Percentiles rank a stretch among this genome's conserved stretches.
Conservation (phyloP, 148 eudicot species). For the Drosera capensis region DNA sequence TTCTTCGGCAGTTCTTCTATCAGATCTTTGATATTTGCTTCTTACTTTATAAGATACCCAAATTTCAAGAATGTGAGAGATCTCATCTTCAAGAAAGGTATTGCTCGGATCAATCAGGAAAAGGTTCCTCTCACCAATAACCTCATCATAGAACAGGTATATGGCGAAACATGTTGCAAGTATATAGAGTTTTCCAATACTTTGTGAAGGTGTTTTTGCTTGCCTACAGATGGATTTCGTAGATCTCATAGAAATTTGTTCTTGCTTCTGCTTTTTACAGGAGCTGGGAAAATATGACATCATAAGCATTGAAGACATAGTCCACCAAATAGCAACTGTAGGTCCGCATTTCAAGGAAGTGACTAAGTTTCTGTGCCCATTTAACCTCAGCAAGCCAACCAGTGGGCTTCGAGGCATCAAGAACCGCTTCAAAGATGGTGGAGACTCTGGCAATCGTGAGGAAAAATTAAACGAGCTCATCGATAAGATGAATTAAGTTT, state of each 20-base stretch:
- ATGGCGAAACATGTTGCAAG: background rate
- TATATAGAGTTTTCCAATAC: no score
- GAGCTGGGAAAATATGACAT: slow-evolving; percentile 49
- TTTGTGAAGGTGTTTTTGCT: no score
- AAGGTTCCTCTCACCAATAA: slow-evolving; percentile 69
- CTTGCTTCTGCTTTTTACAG: slow-evolving; percentile 16
- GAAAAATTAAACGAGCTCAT: slow-evolving; percentile 58
- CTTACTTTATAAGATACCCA: slow-evolving; percentile 36
- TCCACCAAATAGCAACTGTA: slow-evolving; percentile 55
- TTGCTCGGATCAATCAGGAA: slow-evolving; percentile 37
- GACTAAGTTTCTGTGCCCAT: slow-evolving; percentile 38
- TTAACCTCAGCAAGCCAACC: slow-evolving; percentile 49
- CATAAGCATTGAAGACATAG: slow-evolving; percentile 65
- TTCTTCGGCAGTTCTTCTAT: no score
- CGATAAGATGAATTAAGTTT: slow-evolving; percentile 72
- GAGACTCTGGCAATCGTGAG: slow-evolving; percentile 67
- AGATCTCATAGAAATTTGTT: no score
- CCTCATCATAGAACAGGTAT: slow-evolving; percentile 77
- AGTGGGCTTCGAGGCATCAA: slow-evolving; percentile 51
- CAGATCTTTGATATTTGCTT: no score
- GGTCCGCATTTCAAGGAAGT: slow-evolving; percentile 66
- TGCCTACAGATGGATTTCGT: no score
- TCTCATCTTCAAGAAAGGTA: slow-evolving; percentile 73
- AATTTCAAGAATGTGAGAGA: slow-evolving; percentile 68
- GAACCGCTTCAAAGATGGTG: slow-evolving; percentile 44